Evolutionary conservation across 1,284 basidiomycete genomes (phyloP).

Genomic region (Apiotrichum mycotoxinovorans): DNA sequence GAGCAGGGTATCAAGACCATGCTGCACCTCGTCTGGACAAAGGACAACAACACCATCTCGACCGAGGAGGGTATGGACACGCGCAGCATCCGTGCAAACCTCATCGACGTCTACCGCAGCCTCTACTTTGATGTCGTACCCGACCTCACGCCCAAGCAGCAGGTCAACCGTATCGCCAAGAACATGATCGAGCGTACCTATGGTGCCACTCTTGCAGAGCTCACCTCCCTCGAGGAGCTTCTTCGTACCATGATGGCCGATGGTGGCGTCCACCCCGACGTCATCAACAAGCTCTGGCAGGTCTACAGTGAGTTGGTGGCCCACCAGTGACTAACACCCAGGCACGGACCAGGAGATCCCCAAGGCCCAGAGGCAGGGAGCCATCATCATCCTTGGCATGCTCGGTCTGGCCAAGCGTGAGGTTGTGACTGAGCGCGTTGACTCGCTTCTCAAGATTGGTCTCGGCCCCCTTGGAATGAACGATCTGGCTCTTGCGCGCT

Average conservation of each 20-base stretch:
- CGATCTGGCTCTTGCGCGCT: conserved; percentile 84
- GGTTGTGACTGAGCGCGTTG: conserved; percentile 82
- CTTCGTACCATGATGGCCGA: conserved; percentile 87
- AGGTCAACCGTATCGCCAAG: conserved; percentile 91
- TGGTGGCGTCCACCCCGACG: conserved; percentile 72
- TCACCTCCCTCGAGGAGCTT: conserved; percentile 94
- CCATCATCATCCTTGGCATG: conserved; percentile 95
- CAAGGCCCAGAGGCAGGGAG: conserved; percentile 78
- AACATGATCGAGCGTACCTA: conserved; percentile 97
- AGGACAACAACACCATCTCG: conserved; percentile 70
- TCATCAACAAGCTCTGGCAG: conserved; percentile 89
- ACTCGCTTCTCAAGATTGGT: conserved; percentile 82
- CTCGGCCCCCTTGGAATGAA: conserved; percentile 76
- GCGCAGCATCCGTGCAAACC: conserved; percentile 79
- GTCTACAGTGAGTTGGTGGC: conserved; percentile 85
- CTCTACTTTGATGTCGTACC: conserved; percentile 81
- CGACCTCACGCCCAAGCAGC: conserved; percentile 69
- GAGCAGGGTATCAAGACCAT: conserved; percentile 84
- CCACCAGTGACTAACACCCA: conserved; percentile 45
- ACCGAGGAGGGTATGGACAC: conserved; percentile 68
- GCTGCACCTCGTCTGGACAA: conserved; percentile 96
- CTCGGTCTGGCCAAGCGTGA: conserved; percentile 78
- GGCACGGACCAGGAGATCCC: conserved; percentile 71
- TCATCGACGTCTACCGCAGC: conserved; percentile 84
- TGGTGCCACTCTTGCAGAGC: conserved; percentile 85